Conservation (phyloP, 1,284 basidiomycete genomes). For the Sanghuangporus weigelae region DNA sequence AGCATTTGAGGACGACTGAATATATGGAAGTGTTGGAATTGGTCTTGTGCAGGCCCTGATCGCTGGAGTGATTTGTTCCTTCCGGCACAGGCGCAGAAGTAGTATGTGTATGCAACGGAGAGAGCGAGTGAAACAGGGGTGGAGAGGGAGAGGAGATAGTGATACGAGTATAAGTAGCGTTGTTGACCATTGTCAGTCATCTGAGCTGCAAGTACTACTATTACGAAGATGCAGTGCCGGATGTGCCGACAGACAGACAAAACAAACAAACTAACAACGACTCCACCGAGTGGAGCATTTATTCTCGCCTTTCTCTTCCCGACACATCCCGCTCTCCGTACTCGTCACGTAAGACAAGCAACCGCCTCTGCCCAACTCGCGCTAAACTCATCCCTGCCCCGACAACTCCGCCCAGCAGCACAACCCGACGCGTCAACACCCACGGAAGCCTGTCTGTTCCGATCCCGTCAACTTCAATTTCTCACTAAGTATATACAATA, state of each 20-base stretch:
- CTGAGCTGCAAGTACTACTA: no score
- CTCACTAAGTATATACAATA: neutral
- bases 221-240: neutral
- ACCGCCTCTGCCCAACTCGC: constrained; percentile 38
- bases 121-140: constrained; percentile 6
- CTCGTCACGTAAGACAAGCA: constrained; percentile 26
- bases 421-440: constrained; percentile 42
- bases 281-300: constrained; percentile 6
- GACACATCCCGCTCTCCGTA: constrained; percentile 10
- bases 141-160: constrained; percentile 19
- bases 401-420: constrained; percentile 47
- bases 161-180: neutral
- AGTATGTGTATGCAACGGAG: constrained; percentile 4
- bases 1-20: constrained; percentile 40
- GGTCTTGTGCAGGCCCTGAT: constrained; percentile 13
- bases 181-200: neutral
- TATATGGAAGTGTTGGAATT: constrained; percentile 20
- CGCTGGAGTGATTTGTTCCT: constrained; percentile 4
- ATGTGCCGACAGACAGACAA: neutral
- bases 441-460: constrained; percentile 54
- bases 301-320: constrained; percentile 18
- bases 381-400: constrained; percentile 51
- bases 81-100: constrained; percentile 8
- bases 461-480: constrained; percentile 9
- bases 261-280: neutral